Evolutionary conservation across 2,329 filamentous ascomycete species (phyloP), one percentile per base, ranked within the genome.

Genomic region (Escovopsis sp.): DNA sequence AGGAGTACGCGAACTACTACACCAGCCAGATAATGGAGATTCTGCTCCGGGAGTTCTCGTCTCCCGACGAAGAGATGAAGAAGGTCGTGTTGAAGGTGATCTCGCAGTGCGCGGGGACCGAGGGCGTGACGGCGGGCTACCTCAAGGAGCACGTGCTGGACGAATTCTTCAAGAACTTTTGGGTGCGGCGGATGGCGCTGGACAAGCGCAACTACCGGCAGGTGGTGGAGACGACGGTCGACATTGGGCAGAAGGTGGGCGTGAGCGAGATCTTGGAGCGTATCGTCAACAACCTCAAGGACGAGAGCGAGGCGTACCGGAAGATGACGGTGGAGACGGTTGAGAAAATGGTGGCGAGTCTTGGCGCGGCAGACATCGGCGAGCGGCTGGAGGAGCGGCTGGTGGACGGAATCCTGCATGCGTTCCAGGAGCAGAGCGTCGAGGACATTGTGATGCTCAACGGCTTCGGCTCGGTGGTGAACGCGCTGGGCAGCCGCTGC

Each of bases 271-370:
- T 98, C 46, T 72, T 96, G 4, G 86, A 95, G 61, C 74, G 88
- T 38, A 84, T 96, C 45, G 91, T 96, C 41, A 83, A 79, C 64
- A 95, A 98, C 58, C 74, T 98, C 51, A 98, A 98, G 63, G 91
- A 98, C 57, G 91, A 98, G 63, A 95, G 85, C 60, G 91, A 98
- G 59, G 82, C 89, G 1, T 98, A 98, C 63, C 81, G 91, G 40
- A 96, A 96, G 70, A 98, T 98, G 91, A 95, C 91, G 0, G 83
- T 98, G 32, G 91, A 98, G 68, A 96, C 91, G 0, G 79, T 96
- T 8, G 91, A 98, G 66, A 98, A 96, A 66, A 79, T 96, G 39
- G 83, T 98, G 54, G 87, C 89, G 12, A 86, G 86, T 43, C 72
- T 96, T 42, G 91, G 91, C 43, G 88, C 89, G 7, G 89, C 91